These are phyloP conservation scores for Neofusicoccum laricinum DNA, from an alignment of 2,329 filamentous ascomycete species.

Conservation along the genomic window DNA sequence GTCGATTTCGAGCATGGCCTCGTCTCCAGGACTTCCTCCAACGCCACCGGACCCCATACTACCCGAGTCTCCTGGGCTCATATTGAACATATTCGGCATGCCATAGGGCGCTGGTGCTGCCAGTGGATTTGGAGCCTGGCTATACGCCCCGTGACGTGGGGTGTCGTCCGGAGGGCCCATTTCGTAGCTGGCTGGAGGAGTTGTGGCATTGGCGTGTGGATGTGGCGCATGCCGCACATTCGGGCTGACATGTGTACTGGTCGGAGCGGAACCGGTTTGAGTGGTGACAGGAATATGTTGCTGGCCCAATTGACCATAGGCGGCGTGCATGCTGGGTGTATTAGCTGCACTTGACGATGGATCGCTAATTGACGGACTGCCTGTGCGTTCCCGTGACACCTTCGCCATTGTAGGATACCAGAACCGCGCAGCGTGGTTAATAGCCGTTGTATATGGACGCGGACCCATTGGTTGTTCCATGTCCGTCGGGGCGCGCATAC, in stretches of 20 bases:
- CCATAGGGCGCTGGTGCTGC: not conserved
- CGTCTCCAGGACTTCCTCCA: constrained; percentile 11
- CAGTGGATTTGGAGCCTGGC: not conserved
- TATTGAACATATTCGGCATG: constrained; percentile 10
- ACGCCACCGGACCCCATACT: constrained; percentile 11
- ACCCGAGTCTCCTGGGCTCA: constrained; percentile 9
- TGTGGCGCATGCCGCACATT: not conserved
- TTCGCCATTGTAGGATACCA: constrained; percentile 14
- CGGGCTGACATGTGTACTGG: constrained; percentile 1
- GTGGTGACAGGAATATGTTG: not conserved
- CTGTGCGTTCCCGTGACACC: not conserved
- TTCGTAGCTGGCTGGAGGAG: not conserved
- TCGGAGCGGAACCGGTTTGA: not conserved
- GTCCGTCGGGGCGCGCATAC: constrained; percentile 52
- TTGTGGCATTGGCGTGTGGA: not conserved
- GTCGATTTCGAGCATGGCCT: constrained; percentile 17
- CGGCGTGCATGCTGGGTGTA: not conserved
- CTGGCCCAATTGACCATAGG: not conserved
- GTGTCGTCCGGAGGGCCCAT: not conserved
- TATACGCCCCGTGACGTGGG: not conserved
- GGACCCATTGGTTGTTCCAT: constrained; percentile 31
- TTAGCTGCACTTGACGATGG: not conserved
- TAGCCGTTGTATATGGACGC: constrained; percentile 11
- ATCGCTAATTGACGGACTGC: not conserved
- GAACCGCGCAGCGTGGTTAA: constrained; percentile 6